Base-by-base conservation (phyloP, 2,329 filamentous ascomycete species). In the Volutella citrinella region DNA sequence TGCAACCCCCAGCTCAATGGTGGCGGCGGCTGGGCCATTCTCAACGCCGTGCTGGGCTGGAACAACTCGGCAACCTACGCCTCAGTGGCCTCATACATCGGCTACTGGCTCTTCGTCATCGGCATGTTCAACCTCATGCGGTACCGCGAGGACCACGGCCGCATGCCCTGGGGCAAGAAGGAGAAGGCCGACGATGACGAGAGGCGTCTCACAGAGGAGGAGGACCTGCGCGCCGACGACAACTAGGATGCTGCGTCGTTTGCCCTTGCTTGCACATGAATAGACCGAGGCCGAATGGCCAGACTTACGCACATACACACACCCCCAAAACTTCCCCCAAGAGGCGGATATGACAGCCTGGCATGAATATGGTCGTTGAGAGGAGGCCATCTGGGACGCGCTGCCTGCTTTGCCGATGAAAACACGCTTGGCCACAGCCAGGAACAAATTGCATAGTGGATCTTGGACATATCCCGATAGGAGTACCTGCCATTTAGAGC, bases 1-100 rank as follows among this genome's bases (percentile, higher is more conserved):
- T 93, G 87, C 59, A 90, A 78, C 51, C 83, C 87, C 0, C 65
- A 79, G 32, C 62, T 82, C 23, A 81, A 87, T 43, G 83, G 84
- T 18, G 83, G 83, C 29, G 80, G 82, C 22, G 86, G 84, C 27
- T 95, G 87, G 88, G 87, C 86, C 35, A 80, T 95, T 46, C 88
- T 95, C 70, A 91, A 94, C 52, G 80, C 86, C 38, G 70, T 95
- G 25, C 71, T 95, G 7, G 88, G 89, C 36, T 95, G 89, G 89
- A 77, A 81, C 43, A 95, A 95, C 65, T 87, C 84, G 12, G 89
- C 86, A 5, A 94, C 88, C 2, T 89, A 91, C 51, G 87, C 88
- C 29, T 90, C 86, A 2, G 84, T 95, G 43, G 78, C 95, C 38
- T 80, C 84, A 4, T 95, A 95, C 65, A 94, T 93, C 55, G 34